Percentiles rank a stretch among this genome's conserved stretches.
Evolutionary conservation across 2,329 filamentous ascomycete genomes (phyloP).

Genomic region (Beauveria australis): DNA sequence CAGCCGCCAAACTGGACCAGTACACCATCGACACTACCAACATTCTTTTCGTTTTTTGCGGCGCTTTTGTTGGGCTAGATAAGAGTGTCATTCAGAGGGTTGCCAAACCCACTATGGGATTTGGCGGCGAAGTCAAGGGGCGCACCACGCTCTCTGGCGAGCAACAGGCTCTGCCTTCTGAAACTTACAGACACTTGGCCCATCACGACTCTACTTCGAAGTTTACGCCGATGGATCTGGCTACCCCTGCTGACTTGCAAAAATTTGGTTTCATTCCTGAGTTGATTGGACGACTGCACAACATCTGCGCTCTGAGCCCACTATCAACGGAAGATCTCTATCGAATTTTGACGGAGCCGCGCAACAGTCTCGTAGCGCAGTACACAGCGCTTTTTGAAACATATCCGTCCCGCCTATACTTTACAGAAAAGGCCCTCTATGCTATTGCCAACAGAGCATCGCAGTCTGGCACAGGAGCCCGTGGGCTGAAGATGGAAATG

Average conservation of each 20-base stretch:
- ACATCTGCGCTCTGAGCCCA: slow-evolving; percentile 76
- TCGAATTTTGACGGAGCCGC: slow-evolving; percentile 84
- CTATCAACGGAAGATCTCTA: slow-evolving; percentile 62
- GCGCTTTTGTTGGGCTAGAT: slow-evolving; percentile 87
- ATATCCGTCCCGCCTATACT: slow-evolving; percentile 70
- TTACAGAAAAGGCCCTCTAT: slow-evolving; percentile 73
- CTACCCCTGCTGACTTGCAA: slow-evolving; percentile 69
- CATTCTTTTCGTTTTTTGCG: slow-evolving; percentile 94
- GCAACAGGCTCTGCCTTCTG: slow-evolving; percentile 56
- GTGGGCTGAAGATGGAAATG: slow-evolving; percentile 72
- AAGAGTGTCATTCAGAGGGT: slow-evolving; percentile 83
- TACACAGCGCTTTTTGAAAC: slow-evolving; percentile 81
- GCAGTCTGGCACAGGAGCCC: slow-evolving; percentile 62
- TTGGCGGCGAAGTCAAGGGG: slow-evolving; percentile 73
- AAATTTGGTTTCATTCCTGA: slow-evolving; percentile 88
- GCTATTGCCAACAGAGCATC: slow-evolving; percentile 66
- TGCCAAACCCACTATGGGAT: slow-evolving; percentile 78
- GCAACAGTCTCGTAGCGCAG: slow-evolving; percentile 79
- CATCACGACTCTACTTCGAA: slow-evolving; percentile 36
- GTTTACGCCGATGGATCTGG: slow-evolving; percentile 59
- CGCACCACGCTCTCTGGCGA: slow-evolving; percentile 38
- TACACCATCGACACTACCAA: slow-evolving; percentile 85
- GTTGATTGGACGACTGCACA: slow-evolving; percentile 89
- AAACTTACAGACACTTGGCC: slow-evolving; percentile 48
- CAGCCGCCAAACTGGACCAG: slow-evolving; percentile 48